Base-by-base conservation (phyloP, 139 green algal species). In the Picochlorum sp. region DNA sequence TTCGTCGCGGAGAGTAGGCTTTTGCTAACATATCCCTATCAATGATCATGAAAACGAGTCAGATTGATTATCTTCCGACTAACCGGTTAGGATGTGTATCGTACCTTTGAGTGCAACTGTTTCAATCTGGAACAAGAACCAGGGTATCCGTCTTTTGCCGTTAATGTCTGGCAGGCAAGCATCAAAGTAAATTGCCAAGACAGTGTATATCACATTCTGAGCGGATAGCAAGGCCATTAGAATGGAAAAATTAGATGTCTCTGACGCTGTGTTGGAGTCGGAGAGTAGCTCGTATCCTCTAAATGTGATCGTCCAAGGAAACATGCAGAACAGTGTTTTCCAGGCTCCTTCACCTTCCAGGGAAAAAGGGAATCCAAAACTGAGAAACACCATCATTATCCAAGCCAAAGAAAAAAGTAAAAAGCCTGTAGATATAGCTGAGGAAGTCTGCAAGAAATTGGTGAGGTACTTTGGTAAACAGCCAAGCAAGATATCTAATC, bases 121-220 rank as follows among this genome's bases (percentile, higher is more conserved):
- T 41, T 23, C 11, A 66, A 76, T 45, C 59, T 24, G 28, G 28
- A 83, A 65, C 30, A 83, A 77, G 61, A 74, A 84, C 79, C 77
- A 88, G 54, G 61, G 63, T 21, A 62, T 44, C 34, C 37, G 49
- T 23, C 41, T 30, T 32, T 70, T 50, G 13, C 61, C 70, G 45
- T 80, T 74, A 14, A 67, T 79, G 58, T 93, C 76, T 10, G 86
- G 82, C 24, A 95, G 55, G 16, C 95, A 73, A 38, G 81, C 70
- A 61, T 95, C 86, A 15, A 96, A 65, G 74, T 95, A 96, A 9
- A 93, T 34, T 0, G 80, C 87, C 6, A 88, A 45, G 21, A 75
- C 1, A 23, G 76, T 68, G 66, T 80, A 94, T 1, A 20, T 73
- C 0, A 75, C 62, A 3, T 63, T 69, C 68, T 88, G 83, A 24